A percentile compares a stretch with the other conserved stretches of the same genome.
Conservation (phyloP, 2,329 filamentous ascomycete species). For the Polytolypa hystricis region DNA sequence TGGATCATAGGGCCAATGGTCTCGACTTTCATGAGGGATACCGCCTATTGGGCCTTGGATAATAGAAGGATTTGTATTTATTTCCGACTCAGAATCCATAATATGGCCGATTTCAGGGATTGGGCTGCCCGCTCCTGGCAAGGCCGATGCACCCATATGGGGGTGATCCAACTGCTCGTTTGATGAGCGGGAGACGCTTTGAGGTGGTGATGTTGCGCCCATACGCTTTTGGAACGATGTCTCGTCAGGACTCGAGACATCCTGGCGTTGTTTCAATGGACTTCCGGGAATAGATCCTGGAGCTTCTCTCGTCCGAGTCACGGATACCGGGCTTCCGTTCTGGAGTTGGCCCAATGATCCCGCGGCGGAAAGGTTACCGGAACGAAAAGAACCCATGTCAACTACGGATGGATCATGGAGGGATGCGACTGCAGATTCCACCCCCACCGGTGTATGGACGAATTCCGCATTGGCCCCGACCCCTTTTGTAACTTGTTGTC, state of each 20-base stretch:
- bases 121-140: conserved; percentile 58
- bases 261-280: conserved; percentile 35
- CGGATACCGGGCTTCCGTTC: conserved; percentile 18
- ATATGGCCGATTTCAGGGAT: conserved; percentile 67
- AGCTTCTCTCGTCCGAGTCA: conserved; percentile 17
- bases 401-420: conserved; percentile 74
- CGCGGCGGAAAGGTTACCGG: conserved; percentile 36
- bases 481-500: conserved; percentile 59
- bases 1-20: conserved; percentile 46
- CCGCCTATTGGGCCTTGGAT: conserved; percentile 63
- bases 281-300: conserved; percentile 27
- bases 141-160: conserved; percentile 57
- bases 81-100: conserved; percentile 45
- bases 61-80: conserved; percentile 75
- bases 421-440: conserved; percentile 86
- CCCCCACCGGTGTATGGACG: conserved; percentile 58
- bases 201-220: conserved; percentile 40
- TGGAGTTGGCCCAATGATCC: conserved; percentile 28
- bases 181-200: conserved; percentile 41
- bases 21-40: conserved; percentile 35
- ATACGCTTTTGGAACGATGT: conserved; percentile 30
- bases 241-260: conserved; percentile 25
- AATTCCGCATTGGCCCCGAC: conserved; percentile 65
- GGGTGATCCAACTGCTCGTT: conserved; percentile 32
- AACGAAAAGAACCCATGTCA: conserved; percentile 46